These are phyloP conservation scores for Croton laevigatus DNA, from an alignment of 441 rosid genomes.

Conservation along the genomic window DNA sequence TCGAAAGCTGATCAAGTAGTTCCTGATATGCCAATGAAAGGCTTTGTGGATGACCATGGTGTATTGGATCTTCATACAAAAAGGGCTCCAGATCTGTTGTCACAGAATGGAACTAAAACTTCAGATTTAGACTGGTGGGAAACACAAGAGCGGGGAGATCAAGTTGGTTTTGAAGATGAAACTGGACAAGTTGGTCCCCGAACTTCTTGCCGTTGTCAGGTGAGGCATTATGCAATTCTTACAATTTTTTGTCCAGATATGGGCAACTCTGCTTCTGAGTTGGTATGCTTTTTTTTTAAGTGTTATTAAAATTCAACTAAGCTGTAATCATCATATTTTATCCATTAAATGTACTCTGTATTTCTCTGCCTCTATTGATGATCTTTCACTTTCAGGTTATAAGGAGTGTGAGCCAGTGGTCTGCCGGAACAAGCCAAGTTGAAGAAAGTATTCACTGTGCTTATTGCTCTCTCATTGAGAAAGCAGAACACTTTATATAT, in stretches of 20 bases:
- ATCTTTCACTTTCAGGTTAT: constrained; percentile 55
- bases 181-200: constrained; percentile 91
- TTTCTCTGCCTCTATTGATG: constrained; percentile 12
- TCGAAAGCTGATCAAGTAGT: constrained; percentile 48
- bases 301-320: not conserved
- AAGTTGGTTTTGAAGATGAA: constrained; percentile 55
- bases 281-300: not conserved
- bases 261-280: not conserved
- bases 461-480: constrained; percentile 85
- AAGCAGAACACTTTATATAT: constrained; percentile 87
- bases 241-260: not conserved
- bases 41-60: constrained; percentile 78
- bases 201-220: constrained; percentile 93
- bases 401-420: constrained; percentile 99
- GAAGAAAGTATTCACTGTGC: constrained; percentile 96
- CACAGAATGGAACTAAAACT: constrained; percentile 36
- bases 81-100: constrained; percentile 28
- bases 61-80: constrained; percentile 37
- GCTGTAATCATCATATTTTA: not conserved
- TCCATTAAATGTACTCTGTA: not conserved
- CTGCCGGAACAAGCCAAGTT: constrained; percentile 96
- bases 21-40: constrained; percentile 78
- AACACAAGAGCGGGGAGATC: constrained; percentile 74
- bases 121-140: constrained; percentile 90
- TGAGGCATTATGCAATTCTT: constrained; percentile 25